Percentiles rank a stretch among this genome's conserved stretches.
phyloP scores from a whole-genome alignment of 2,329 filamentous ascomycete species.

The Myotisia sp. region DNA sequence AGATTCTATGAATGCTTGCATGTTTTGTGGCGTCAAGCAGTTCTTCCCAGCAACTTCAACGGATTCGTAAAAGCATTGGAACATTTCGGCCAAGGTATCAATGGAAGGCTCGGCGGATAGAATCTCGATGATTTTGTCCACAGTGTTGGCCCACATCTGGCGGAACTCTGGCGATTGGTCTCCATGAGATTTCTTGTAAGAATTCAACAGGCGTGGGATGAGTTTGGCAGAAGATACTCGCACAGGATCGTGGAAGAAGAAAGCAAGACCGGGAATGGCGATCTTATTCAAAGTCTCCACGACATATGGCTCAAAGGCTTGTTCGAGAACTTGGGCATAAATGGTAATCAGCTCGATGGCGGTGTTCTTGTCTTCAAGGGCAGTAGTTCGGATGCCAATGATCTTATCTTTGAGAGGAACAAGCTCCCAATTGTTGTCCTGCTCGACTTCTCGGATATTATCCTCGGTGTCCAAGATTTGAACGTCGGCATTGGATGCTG shows the following conservation, averaged over 20 bases:
- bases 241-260: conserved; percentile 98
- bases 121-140: conserved; percentile 85
- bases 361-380: conserved; percentile 96
- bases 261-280: conserved; percentile 79
- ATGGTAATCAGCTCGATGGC: conserved; percentile 97
- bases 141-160: conserved; percentile 71
- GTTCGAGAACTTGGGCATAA: conserved; percentile 92
- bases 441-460: conserved; percentile 78
- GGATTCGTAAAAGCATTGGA: conserved; percentile 98
- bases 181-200: conserved; percentile 86
- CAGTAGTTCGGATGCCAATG: conserved; percentile 94
- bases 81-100: conserved; percentile 95
- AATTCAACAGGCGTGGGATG: conserved; percentile 81
- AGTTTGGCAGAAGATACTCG: conserved; percentile 89
- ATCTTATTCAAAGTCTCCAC: conserved; percentile 93
- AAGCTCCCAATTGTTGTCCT: conserved; percentile 94
- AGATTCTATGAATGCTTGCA: conserved; percentile 75
- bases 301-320: conserved; percentile 80
- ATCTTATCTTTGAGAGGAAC: conserved; percentile 95
- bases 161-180: conserved; percentile 62
- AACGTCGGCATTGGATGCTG: conserved; percentile 90
- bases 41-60: conserved; percentile 84
- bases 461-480: conserved; percentile 92
- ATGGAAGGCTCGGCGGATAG: conserved; percentile 87
- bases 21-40: conserved; percentile 62